phyloP scores from a whole-genome alignment of 495 filamentous ascomycete species.

The Elasticomyces elasticus region DNA sequence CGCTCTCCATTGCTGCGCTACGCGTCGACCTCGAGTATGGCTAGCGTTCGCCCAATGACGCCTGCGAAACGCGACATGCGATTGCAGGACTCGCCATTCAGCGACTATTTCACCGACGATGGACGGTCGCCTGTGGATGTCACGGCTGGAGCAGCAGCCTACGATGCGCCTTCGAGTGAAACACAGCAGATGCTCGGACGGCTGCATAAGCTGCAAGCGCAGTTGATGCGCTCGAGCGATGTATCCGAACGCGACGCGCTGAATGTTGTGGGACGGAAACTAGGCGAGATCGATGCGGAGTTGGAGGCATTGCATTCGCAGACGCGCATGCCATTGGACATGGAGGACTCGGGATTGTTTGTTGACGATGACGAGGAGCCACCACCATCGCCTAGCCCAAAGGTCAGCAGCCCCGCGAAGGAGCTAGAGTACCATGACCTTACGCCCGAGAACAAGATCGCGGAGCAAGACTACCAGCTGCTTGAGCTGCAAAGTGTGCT shows the following conservation, averaged over 20 bases:
- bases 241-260: conserved; percentile 4
- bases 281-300: conserved; percentile 19
- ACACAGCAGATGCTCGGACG: conserved; percentile 17
- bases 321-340: conserved; percentile 12
- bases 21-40: background rate
- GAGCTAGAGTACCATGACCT: background rate
- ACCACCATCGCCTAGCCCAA: background rate
- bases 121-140: conserved; percentile 2
- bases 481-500: conserved; percentile 17
- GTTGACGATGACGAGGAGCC: conserved; percentile 13
- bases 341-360: conserved; percentile 26
- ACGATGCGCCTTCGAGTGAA: conserved; percentile 9
- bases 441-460: conserved; percentile 9
- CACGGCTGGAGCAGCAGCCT: background rate
- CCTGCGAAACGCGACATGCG: background rate
- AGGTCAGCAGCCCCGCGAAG: background rate
- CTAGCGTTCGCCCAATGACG: background rate
- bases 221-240: conserved; percentile 8
- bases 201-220: conserved; percentile 8
- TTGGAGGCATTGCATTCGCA: conserved; percentile 18
- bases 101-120: conserved; percentile 30
- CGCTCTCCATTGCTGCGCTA: background rate
- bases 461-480: conserved; percentile 13
- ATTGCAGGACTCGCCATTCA: conserved; percentile 26
- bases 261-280: conserved; percentile 8